Base-by-base conservation (phyloP, 345 rosid genomes). In the Hirschfeldia incana region DNA sequence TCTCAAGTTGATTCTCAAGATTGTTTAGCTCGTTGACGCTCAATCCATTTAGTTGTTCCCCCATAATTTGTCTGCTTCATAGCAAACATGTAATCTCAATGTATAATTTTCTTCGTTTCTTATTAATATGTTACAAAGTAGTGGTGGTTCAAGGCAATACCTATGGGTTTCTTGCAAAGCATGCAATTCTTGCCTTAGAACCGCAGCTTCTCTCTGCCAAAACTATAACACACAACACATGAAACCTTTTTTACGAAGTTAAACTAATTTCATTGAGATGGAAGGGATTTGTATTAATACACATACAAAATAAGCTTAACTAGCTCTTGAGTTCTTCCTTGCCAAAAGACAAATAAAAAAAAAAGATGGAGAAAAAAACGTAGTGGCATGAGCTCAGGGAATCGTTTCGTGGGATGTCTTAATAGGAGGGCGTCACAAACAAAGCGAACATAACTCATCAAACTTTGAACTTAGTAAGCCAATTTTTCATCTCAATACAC, bases 31-130 rank as follows among this genome's bases (percentile, higher is more conserved):
- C 92, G 39, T 77, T 83, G 64, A 87, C 80, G 17, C 69, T 79
- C 62, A 92, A 83, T 57, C 91, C 97, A 77, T 80, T 77, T 61
- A 92, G 89, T 76, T 87, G 92, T 69, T 90, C 89, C 64, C 97
- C 97, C 92, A 88, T 88, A 82, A 91, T 57, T 78, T 85, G 82
- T 82, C 95, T 90, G 84, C 36, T 65, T 63, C 60, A 75, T 62
- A 39, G 27, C n/a, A 84, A 76, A 76, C 69, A 58, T 34, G 53
- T 66, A 28, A 4, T 66, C 8, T 0, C 55, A 53, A 30, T 49
- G 26, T 44, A 44, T 61, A 71, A 76, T 9, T 62, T 62, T 74
- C 30, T 57, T 64, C 66, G 21, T 69, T 59, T 65, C 29, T 37
- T 21, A 16, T 37, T 21, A 16, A 21, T 30, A 49, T 53, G 49